Conservation (phyloP, 768 basidiomycete genomes). For the Boletus vermiculosoides region DNA sequence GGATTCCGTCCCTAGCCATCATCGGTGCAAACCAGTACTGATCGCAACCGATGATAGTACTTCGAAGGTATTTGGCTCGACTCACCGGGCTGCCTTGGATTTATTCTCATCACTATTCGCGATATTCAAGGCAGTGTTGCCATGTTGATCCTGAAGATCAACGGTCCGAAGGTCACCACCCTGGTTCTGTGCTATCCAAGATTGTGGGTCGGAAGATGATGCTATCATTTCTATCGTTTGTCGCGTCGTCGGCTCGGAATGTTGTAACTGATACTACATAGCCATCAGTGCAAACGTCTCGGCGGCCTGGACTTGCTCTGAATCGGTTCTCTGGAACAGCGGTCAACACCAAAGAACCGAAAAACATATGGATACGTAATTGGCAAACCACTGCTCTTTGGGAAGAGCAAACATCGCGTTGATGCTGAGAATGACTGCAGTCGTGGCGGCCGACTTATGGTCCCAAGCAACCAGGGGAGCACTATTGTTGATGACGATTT, state of each 20-base stretch:
- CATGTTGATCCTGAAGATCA: conserved; percentile 89
- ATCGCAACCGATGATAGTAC: too few species aligned
- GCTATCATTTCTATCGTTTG: not conserved
- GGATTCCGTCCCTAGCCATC: not conserved
- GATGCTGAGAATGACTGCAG: too few species aligned
- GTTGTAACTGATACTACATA: too few species aligned
- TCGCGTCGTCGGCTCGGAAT: too few species aligned
- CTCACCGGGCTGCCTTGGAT: not conserved
- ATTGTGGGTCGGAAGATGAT: not conserved
- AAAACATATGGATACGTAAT: not conserved
- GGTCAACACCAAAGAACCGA: not conserved
- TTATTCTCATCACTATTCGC: conserved; percentile 35
- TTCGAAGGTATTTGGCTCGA: not conserved
- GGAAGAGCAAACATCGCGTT: too few species aligned
- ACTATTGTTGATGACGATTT: not conserved
- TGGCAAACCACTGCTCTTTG: not conserved
- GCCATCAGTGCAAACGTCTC: too few species aligned
- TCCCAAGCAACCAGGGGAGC: not conserved
- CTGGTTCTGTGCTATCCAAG: conserved; percentile 60
- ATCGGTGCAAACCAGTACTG: too few species aligned
- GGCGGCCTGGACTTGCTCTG: too few species aligned
- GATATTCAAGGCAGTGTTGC: conserved; percentile 92
- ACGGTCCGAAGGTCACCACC: conserved; percentile 74
- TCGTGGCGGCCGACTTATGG: too few species aligned
- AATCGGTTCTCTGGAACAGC: not conserved